Conservation (phyloP, 2,329 filamentous ascomycete genomes). For the Penicillium verrucosum region DNA sequence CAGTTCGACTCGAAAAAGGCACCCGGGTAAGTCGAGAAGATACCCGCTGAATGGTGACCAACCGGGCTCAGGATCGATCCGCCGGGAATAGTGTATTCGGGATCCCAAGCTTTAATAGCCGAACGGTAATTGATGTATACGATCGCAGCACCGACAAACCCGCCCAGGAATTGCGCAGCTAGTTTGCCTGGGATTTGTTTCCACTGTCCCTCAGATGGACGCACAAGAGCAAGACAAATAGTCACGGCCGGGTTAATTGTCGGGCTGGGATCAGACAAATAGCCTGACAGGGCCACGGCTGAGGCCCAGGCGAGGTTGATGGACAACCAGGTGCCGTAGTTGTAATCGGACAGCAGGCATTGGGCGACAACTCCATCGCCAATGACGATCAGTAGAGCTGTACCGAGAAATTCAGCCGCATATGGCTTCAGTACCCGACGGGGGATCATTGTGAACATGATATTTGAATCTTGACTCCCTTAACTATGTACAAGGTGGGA, state of each 20-base stretch:
- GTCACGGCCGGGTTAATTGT: slow-evolving; percentile 30
- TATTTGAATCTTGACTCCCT: not conserved
- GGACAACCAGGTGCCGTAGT: slow-evolving; percentile 34
- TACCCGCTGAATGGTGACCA: slow-evolving; percentile 29
- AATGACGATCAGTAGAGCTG: slow-evolving; percentile 32
- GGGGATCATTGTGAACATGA: slow-evolving; percentile 11
- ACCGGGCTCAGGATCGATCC: slow-evolving; percentile 29
- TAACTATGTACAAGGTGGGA: not conserved
- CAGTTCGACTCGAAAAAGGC: slow-evolving; percentile 29
- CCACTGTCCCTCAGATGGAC: slow-evolving; percentile 28
- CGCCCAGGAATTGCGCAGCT: slow-evolving; percentile 29
- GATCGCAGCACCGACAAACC: slow-evolving; percentile 30
- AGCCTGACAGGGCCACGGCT: slow-evolving; percentile 29
- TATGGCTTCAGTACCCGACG: slow-evolving; percentile 25
- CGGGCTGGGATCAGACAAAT: slow-evolving; percentile 28
- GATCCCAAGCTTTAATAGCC: slow-evolving; percentile 31
- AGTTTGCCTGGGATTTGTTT: slow-evolving; percentile 28
- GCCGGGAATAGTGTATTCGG: slow-evolving; percentile 30
- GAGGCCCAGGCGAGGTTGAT: slow-evolving; percentile 35
- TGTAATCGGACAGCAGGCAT: slow-evolving; percentile 31
- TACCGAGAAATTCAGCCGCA: slow-evolving; percentile 32
- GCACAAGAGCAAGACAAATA: slow-evolving; percentile 27
- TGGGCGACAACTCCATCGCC: slow-evolving; percentile 35
- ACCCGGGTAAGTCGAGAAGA: slow-evolving; percentile 30
- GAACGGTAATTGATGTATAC: slow-evolving; percentile 34